phyloP scores from a whole-genome alignment of 495 filamentous ascomycete genomes.

The Penicillium ochrochloron region DNA sequence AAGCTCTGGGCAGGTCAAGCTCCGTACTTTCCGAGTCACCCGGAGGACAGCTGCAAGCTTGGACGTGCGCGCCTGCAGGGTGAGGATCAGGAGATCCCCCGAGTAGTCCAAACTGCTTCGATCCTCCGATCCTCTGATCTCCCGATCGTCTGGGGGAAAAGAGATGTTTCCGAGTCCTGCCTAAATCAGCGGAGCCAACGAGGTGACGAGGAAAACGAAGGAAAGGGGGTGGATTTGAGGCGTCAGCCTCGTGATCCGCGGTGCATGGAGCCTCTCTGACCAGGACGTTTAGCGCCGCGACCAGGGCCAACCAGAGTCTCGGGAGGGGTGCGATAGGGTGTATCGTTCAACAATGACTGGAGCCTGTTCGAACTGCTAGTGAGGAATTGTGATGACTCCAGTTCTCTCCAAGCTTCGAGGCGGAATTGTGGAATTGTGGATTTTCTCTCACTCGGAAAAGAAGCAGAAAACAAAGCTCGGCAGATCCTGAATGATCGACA shows the following conservation, averaged over 20 bases:
- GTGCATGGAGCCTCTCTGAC: constrained; percentile 35
- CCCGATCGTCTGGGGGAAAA: neutral
- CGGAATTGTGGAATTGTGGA: neutral
- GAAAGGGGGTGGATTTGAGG: constrained; percentile 11
- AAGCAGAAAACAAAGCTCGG: constrained; percentile 33
- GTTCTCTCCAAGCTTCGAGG: neutral
- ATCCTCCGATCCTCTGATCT: constrained; percentile 2
- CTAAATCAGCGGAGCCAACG: constrained; percentile 3
- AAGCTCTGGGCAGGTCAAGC: neutral
- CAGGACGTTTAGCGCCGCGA: constrained; percentile 31
- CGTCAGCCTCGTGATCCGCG: constrained; percentile 31
- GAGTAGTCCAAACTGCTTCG: neutral
- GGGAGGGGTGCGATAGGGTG: constrained; percentile 22
- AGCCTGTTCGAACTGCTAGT: constrained; percentile 1
- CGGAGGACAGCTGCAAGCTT: neutral
- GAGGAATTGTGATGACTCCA: neutral
- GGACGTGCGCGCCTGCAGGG: constrained; percentile 5
- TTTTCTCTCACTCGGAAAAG: neutral
- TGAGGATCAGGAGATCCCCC: constrained; percentile 4
- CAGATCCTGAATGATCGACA: constrained; percentile 48
- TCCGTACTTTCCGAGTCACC: constrained; percentile 7
- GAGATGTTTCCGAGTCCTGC: neutral
- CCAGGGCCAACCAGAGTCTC: constrained; percentile 25
- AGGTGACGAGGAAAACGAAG: neutral
- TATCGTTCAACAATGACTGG: constrained; percentile 17